phyloP scores from a whole-genome alignment of 441 rosid genomes.

The Capsella rubella region DNA sequence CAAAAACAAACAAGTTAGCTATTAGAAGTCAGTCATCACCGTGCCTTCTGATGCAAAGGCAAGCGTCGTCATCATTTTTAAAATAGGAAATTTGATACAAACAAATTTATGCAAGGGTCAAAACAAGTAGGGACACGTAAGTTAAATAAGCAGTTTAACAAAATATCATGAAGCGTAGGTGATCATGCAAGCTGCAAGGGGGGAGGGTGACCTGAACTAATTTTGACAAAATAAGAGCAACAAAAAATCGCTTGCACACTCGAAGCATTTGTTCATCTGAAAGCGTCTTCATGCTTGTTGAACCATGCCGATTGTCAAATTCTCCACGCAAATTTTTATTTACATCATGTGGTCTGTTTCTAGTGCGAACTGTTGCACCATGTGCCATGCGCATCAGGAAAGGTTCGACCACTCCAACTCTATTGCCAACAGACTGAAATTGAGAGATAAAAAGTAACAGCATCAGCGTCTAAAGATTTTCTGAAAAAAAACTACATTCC shows the following conservation, averaged over 20 bases:
- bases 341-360: constrained; percentile 55
- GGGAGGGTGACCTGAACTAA: constrained; percentile 76
- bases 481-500: constrained; percentile 17
- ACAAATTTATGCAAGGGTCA: constrained; percentile 21
- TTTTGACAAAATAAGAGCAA: constrained; percentile 95
- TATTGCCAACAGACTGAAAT: constrained; percentile 94
- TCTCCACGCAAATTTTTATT: constrained; percentile 55
- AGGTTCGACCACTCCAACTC: constrained; percentile 95
- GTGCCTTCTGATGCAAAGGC: constrained; percentile 28
- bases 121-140: constrained; percentile 24
- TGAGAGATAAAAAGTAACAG: constrained; percentile 39
- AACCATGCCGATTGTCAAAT: constrained; percentile 52
- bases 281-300: constrained; percentile 53
- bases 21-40: constrained; percentile 30
- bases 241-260: constrained; percentile 94
- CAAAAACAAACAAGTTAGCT: not conserved
- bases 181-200: constrained; percentile 36
- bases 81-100: constrained; percentile 13
- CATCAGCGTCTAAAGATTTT: constrained; percentile 24
- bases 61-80: constrained; percentile 3
- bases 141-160: constrained; percentile 24
- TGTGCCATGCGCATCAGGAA: constrained; percentile 99
- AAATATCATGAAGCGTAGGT: constrained; percentile 21
- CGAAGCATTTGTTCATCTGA: constrained; percentile 83
- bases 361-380: constrained; percentile 78